Percentiles rank a stretch among this genome's conserved stretches.
Evolutionary conservation across 2,329 filamentous ascomycete genomes (phyloP).

Genomic region (Alternaria sp.): DNA sequence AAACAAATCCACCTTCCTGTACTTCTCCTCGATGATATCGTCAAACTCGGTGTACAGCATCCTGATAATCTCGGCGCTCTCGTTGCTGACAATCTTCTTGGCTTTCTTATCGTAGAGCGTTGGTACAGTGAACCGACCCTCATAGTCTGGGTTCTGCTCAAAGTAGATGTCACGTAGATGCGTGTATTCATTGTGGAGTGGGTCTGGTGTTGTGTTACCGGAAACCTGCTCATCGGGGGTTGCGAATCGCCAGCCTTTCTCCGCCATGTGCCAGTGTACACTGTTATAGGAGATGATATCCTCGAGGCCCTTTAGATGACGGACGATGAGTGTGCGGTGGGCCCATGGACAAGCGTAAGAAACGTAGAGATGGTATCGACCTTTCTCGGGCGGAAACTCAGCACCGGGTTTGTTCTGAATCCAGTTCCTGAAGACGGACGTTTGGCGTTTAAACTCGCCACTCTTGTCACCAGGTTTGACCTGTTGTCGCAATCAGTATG

Average conservation of each 20-base stretch:
- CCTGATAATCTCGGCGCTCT: conserved; percentile 90
- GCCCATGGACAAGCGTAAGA: conserved; percentile 97
- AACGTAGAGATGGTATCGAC: conserved; percentile 92
- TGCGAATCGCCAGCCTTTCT: conserved; percentile 83
- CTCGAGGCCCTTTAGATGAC: conserved; percentile 91
- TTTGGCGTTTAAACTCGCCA: conserved; percentile 92
- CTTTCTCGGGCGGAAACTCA: conserved; percentile 84
- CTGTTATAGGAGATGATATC: conserved; percentile 79
- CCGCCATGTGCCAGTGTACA: conserved; percentile 92
- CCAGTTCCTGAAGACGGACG: conserved; percentile 81
- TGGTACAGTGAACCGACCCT: conserved; percentile 86
- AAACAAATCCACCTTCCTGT: conserved; percentile 56
- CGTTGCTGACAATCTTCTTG: conserved; percentile 85
- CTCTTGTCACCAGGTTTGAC: conserved; percentile 69
- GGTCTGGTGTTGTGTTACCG: conserved; percentile 67
- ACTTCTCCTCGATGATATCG: conserved; percentile 55
- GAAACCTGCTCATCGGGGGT: conserved; percentile 68
- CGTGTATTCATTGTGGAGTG: conserved; percentile 73
- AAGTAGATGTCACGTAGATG: conserved; percentile 85
- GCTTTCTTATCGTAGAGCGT: conserved; percentile 82
- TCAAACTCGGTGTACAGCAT: conserved; percentile 90
- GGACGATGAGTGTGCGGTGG: conserved; percentile 84
- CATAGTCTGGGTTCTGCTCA: conserved; percentile 73
- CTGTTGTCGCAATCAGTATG: not conserved
- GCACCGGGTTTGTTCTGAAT: conserved; percentile 77